Base-by-base conservation (phyloP, 208 protist species). In the Crithidia brevicula region DNA sequence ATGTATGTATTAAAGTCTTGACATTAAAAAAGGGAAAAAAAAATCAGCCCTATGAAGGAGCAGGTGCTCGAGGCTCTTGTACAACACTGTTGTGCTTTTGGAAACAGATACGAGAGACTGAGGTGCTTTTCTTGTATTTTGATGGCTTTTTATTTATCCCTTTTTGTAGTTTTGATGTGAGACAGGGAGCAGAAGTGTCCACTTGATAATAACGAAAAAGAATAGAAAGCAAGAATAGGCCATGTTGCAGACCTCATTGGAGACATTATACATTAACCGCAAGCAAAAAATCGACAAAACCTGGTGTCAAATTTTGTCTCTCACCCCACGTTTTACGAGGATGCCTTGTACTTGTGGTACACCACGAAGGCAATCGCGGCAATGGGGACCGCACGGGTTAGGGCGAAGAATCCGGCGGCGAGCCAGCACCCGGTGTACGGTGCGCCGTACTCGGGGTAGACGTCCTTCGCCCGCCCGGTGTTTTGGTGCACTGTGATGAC, bases 401-500 rank as follows among this genome's bases (percentile, higher is more conserved):
- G 43, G 16, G 54, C 20, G 49, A 91, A 83, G 51, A 57, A 78
- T 10, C 25, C 51, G 2, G 87, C 28, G 9, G 69, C 72, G 27
- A 30, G 20, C 60, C 51, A 64, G 36, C 16, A 73, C 5, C 22
- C 10, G 20, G 85, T 91, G 73, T 89, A 91, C 22, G 67, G 33
- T 0, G 82, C 82, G 18, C 82, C 84, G 49, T 86, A 68, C 28
- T 49, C 34, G 1, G 81, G 82, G 72, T 88, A 88, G 16, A 78
- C 70, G 13, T 79, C 72, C 38, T 79, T 43, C 31, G 75, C 57
- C 30, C 51, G 43, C n/a, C 52, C 74, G 23, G 23, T 62, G 46
- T 83, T 62, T 62, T 91, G 88, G 36, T 42, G 45, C 22, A 90
- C 77, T 8, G 77, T 81, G 58, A 93, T 77, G 27, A 85, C 61